Base-by-base conservation (phyloP, 1,284 basidiomycete genomes). In the Grifola frondosa region DNA sequence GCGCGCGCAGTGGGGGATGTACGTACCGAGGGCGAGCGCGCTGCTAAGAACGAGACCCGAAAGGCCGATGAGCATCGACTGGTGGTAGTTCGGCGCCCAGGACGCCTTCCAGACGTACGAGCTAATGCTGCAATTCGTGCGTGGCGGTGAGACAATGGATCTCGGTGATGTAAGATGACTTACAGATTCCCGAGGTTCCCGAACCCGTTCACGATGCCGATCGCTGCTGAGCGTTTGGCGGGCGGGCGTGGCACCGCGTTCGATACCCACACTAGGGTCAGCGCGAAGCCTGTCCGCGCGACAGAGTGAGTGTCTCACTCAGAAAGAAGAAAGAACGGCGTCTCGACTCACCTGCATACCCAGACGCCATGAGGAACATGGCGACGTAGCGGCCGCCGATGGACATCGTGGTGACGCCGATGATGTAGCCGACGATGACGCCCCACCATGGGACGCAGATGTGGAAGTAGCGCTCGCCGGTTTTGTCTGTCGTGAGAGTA, bases 381-480 rank as follows among this genome's bases (percentile, higher is more conserved):
- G 77, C 71, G 28, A 86, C 66, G 50, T 87, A 87, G 38, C 84
- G 74, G 5, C 69, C 80, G 1, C 67, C 75, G 4, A 71, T 69
- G 5, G 67, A 68, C 63, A 74, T 72, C 0, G 83, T 84, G 5
- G 69, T 68, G 12, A 83, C 60, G 3, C 73, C 73, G 44, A 86
- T 80, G 44, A 84, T 77, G 54, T 78, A 86, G 0, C 78, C 84
- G 8, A 82, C 25, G 9, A 84, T 75, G 37, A 75, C 73, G n/a
- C 65, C 71, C 78, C 78, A 82, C 75, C 74, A 80, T 63, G 74
- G 77, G 3, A 56, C 66, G 8, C 75, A 63, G 22, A 85, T 74
- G 58, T 88, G 85, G 68, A 83, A 82, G 65, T 77, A 88, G 4
- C 81, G 74, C 55, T 84, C 83, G 1, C 81, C 81, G 3, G 77